Percentiles rank a stretch among this genome's conserved stretches.
Evolutionary conservation across 495 filamentous ascomycete genomes (phyloP).

Genomic region (Letharia columbiana): DNA sequence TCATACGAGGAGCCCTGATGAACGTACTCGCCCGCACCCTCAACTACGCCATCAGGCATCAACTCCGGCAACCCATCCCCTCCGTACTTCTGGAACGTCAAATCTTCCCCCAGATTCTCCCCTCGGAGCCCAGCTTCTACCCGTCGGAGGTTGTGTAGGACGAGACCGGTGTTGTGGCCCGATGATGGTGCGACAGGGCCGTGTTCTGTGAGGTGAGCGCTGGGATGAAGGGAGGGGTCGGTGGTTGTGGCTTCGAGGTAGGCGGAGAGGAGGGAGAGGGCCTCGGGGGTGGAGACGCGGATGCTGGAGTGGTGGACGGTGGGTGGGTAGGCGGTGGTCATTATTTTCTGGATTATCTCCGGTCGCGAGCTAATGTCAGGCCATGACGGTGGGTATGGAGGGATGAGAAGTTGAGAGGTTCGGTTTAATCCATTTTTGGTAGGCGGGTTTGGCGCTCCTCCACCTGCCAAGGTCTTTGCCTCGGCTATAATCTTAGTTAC

Average conservation of each 20-base stretch:
- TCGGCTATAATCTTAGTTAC: no score
- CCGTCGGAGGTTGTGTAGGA: constrained; percentile 56
- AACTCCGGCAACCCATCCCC: constrained; percentile 21
- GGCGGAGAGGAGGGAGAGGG: constrained; percentile 47
- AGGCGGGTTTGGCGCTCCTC: no score
- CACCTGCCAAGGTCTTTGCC: no score
- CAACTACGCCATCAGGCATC: constrained; percentile 5
- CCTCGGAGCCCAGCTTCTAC: constrained; percentile 57
- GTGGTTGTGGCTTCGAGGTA: constrained; percentile 49
- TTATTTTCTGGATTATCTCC: neutral
- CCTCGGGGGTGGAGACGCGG: constrained; percentile 42
- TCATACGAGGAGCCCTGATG: constrained; percentile 13
- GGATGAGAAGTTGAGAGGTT: neutral
- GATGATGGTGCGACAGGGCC: constrained; percentile 49
- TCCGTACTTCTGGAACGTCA: constrained; percentile 35
- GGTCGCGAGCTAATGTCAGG: neutral
- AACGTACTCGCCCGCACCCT: neutral
- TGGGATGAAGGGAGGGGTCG: constrained; percentile 57
- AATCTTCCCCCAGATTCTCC: constrained; percentile 45
- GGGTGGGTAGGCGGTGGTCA: constrained; percentile 32
- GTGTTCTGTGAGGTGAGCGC: constrained; percentile 51
- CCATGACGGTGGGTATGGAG: neutral
- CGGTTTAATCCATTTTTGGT: no score
- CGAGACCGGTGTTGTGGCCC: constrained; percentile 46
- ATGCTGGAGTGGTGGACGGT: constrained; percentile 40